Conservation (phyloP, 192 early-diverging fungal species). For the Physocladia obscura region DNA sequence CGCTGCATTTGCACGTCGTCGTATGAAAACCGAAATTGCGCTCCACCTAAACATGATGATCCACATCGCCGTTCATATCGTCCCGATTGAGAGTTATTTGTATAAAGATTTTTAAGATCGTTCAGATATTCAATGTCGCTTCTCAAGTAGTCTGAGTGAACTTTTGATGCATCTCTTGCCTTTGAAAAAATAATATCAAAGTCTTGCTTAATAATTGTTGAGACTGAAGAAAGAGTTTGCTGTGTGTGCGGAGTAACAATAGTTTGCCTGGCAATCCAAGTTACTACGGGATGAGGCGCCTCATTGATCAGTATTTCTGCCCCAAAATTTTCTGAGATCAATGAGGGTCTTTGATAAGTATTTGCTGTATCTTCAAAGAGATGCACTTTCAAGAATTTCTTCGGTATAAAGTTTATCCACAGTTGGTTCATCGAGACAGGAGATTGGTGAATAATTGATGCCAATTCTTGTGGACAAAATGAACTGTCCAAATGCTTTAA, state of each 20-base stretch:
- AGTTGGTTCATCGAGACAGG: background rate
- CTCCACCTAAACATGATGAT: conserved; percentile 28
- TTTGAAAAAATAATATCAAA: conserved; percentile 1
- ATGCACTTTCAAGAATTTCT: no score
- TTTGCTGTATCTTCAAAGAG: no score
- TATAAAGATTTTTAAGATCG: conserved; percentile 25
- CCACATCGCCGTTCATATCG: conserved; percentile 36
- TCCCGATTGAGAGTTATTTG: conserved; percentile 22
- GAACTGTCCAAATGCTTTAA: conserved; percentile 2
- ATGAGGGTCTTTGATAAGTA: no score
- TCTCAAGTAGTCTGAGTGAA: conserved; percentile 5
- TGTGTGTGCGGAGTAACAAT: background rate
- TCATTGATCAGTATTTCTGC: background rate
- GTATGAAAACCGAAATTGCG: conserved; percentile 27
- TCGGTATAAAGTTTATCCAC: conserved; percentile 5
- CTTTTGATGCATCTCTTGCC: conserved; percentile 4
- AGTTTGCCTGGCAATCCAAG: conserved; percentile 2
- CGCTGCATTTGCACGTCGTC: conserved; percentile 16
- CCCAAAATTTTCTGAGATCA: no score
- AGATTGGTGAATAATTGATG: conserved; percentile 16
- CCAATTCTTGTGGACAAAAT: conserved; percentile 6
- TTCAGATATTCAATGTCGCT: conserved; percentile 29
- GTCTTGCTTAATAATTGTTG: conserved; percentile 4
- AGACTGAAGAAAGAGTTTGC: background rate
- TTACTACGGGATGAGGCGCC: conserved; percentile 19